These are phyloP conservation scores for Zygoascus hellenicus DNA, from an alignment of 1,139 yeast species.

Conservation along the genomic window DNA sequence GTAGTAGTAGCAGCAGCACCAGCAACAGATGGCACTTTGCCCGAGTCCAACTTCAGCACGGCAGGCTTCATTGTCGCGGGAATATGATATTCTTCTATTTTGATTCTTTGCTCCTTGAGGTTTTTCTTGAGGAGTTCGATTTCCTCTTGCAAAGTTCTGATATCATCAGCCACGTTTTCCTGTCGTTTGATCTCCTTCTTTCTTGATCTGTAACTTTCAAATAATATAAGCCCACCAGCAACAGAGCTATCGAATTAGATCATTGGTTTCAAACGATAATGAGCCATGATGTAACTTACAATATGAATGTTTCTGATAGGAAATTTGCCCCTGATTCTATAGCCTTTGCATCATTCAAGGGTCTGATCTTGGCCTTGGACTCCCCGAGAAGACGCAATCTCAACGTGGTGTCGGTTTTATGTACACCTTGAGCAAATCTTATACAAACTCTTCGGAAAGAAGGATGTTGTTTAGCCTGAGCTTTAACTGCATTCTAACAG, in stretches of 20 bases:
- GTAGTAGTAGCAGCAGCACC: not conserved
- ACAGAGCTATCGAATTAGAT: slow-evolving; percentile 37
- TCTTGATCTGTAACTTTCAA: slow-evolving; percentile 64
- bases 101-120: slow-evolving; percentile 39
- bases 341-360: slow-evolving; percentile 79
- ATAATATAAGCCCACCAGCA: slow-evolving; percentile 73
- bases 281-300: slow-evolving; percentile 33
- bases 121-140: slow-evolving; percentile 54
- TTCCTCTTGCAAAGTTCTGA: slow-evolving; percentile 61
- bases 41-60: slow-evolving; percentile 20
- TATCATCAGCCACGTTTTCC: slow-evolving; percentile 64
- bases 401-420: slow-evolving; percentile 57
- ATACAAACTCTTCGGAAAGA: slow-evolving; percentile 59
- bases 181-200: slow-evolving; percentile 58
- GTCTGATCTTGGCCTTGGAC: slow-evolving; percentile 52
- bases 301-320: slow-evolving; percentile 70
- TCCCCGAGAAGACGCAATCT: slow-evolving; percentile 63
- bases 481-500: slow-evolving; percentile 49
- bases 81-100: slow-evolving; percentile 44
- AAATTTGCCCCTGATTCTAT: slow-evolving; percentile 79
- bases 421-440: slow-evolving; percentile 65
- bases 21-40: not conserved
- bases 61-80: slow-evolving; percentile 46
- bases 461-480: slow-evolving; percentile 73
- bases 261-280: not conserved